Evolutionary conservation across 2,329 filamentous ascomycete species (phyloP).

Genomic region (Paraphoma sp.): DNA sequence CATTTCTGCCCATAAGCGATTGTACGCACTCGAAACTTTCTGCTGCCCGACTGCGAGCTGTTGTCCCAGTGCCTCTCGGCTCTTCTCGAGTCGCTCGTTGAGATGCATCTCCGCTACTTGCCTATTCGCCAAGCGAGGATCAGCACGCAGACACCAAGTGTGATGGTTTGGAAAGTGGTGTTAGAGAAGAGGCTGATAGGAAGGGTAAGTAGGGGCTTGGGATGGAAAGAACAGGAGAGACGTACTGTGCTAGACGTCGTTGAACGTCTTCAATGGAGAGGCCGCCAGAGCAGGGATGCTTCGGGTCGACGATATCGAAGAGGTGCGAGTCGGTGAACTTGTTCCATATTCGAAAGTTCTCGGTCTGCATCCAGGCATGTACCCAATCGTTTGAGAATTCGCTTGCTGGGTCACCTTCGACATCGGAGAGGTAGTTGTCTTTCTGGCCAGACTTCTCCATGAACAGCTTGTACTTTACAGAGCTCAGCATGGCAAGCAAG

Average conservation of each 20-base stretch:
- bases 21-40: constrained; percentile 86
- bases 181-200: constrained; percentile 37
- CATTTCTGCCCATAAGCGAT: constrained; percentile 88
- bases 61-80: constrained; percentile 84
- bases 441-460: constrained; percentile 55
- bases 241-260: constrained; percentile 76
- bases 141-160: constrained; percentile 43
- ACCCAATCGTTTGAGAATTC: constrained; percentile 89
- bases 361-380: constrained; percentile 83
- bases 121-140: constrained; percentile 46
- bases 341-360: constrained; percentile 92
- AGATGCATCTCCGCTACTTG: constrained; percentile 94
- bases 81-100: constrained; percentile 85
- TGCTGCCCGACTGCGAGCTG: constrained; percentile 88
- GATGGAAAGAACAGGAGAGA: constrained; percentile 19
- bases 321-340: constrained; percentile 76
- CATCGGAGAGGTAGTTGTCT: constrained; percentile 66
- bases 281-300: constrained; percentile 90
- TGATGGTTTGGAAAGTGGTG: constrained; percentile 36
- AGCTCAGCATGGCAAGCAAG: constrained; percentile 83
- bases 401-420: constrained; percentile 79
- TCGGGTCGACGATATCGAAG: constrained; percentile 92
- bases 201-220: constrained; percentile 31
- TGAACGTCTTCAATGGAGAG: constrained; percentile 95
- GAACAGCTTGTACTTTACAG: constrained; percentile 81